Evolutionary conservation across 768 basidiomycete genomes (phyloP).

Genomic region (Pleurotus djamor): DNA sequence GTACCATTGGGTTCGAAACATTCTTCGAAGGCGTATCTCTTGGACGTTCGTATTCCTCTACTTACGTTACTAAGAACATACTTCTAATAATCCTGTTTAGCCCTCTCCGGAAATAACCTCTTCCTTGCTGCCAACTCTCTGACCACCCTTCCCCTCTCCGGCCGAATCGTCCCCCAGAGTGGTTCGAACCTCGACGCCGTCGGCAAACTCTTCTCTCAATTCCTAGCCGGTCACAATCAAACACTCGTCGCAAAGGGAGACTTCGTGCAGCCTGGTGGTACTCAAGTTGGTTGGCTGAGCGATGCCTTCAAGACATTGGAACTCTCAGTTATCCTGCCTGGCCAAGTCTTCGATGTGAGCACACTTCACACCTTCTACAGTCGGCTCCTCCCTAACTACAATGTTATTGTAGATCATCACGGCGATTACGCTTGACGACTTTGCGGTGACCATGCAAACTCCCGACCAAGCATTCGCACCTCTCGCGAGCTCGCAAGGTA

Average conservation of each 20-base stretch:
- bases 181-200: constrained; percentile 51
- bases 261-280: constrained; percentile 57
- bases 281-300: constrained; percentile 62
- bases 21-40: constrained; percentile 55
- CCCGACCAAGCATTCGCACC: constrained; percentile 58
- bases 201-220: constrained; percentile 65
- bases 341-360: constrained; percentile 50
- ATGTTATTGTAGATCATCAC: constrained; percentile 47
- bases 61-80: constrained; percentile 3
- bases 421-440: constrained; percentile 57
- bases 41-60: constrained; percentile 50
- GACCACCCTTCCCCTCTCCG: constrained; percentile 53
- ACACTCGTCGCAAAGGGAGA: constrained; percentile 58
- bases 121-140: constrained; percentile 45
- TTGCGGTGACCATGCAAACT: constrained; percentile 49
- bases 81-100: no score
- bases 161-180: constrained; percentile 61
- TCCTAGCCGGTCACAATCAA: constrained; percentile 60
- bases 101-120: constrained; percentile 49
- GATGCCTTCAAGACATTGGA: constrained; percentile 69
- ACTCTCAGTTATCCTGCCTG: constrained; percentile 60
- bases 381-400: constrained; percentile 3
- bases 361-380: not conserved
- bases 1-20: constrained; percentile 59
- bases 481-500: constrained; percentile 50